Evolutionary conservation across 2,329 filamentous ascomycete species (phyloP).

Genomic region (Boeremia exigua): DNA sequence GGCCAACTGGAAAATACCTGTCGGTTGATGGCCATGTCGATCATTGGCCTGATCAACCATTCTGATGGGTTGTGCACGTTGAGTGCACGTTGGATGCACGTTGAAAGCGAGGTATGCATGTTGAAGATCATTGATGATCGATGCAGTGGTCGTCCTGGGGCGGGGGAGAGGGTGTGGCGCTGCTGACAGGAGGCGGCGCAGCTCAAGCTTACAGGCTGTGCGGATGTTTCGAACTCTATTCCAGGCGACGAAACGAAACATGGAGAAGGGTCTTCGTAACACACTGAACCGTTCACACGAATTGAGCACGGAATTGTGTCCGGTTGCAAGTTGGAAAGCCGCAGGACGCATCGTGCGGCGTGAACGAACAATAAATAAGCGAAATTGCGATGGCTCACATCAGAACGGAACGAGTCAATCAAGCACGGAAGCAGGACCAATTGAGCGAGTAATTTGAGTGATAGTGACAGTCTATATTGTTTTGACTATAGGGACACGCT

Average conservation of each 20-base stretch:
- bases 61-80: background rate
- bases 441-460: constrained; percentile 11
- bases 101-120: background rate
- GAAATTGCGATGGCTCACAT: constrained; percentile 14
- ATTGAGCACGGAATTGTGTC: background rate
- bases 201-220: background rate
- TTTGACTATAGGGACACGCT: constrained; percentile 13
- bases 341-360: constrained; percentile 9
- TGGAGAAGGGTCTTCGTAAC: constrained; percentile 11
- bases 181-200: constrained; percentile 13
- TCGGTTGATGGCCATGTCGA: background rate
- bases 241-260: constrained; percentile 8
- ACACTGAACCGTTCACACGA: constrained; percentile 4
- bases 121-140: background rate
- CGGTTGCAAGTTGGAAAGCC: background rate
- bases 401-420: constrained; percentile 10
- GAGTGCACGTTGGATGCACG: too few species aligned
- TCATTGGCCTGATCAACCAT: constrained; percentile 1
- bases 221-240: constrained; percentile 9
- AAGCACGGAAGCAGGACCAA: background rate
- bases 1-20: background rate
- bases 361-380: constrained; percentile 8
- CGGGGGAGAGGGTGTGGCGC: constrained; percentile 5
- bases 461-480: constrained; percentile 21
- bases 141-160: background rate